Base-by-base conservation (phyloP, 1,284 basidiomycete genomes). In the Cerioporus squamosus region DNA sequence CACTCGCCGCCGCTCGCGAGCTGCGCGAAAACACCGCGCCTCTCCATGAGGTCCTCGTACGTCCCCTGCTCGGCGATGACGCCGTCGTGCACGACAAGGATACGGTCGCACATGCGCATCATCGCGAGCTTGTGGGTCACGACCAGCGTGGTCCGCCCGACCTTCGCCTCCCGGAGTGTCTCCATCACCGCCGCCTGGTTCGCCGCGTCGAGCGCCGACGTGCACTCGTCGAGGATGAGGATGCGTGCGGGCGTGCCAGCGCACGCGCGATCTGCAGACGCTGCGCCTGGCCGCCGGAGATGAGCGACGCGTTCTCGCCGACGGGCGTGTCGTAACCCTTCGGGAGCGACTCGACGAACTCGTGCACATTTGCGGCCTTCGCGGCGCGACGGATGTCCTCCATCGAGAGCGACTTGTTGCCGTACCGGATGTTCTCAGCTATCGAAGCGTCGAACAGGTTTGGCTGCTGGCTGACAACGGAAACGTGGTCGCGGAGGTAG, bases 271-370 rank as follows among this genome's bases (percentile, higher is more conserved):
- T 95, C 68, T 93, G 91, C 8, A 99, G 75, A 3, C 97, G 85
- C 75, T 99, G 97, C 2, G 92, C 93, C 72, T 99, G 97, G 1
- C 97, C 97, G 31, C 97, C 97, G 0, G 94, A 97, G 57, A 98
- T 86, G 49, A 95, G 82, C 17, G 84, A 77, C 0, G 93, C 95
- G 70, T 95, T 94, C 75, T 97, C 94, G 46, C 97, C 96, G 1
- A 98, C 81, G 54, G 79, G 72, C 0, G 95, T 97, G 47, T 93
- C 87, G 77, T 98, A 98, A 0, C 90, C 93, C 23, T 89, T 78
- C 0, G 94, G 93, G 0, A 98, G 81, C 6, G 79, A 74, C 77
- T 83, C 79, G 70, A 98, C 85, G 74, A 97, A 96, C n/a, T 93
- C 90, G 76, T 97, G 90, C 3, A 91, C 89, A 68, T 91, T 85